phyloP scores from a whole-genome alignment of 2,329 filamentous ascomycete species.

The Uncinocarpus reesii region DNA sequence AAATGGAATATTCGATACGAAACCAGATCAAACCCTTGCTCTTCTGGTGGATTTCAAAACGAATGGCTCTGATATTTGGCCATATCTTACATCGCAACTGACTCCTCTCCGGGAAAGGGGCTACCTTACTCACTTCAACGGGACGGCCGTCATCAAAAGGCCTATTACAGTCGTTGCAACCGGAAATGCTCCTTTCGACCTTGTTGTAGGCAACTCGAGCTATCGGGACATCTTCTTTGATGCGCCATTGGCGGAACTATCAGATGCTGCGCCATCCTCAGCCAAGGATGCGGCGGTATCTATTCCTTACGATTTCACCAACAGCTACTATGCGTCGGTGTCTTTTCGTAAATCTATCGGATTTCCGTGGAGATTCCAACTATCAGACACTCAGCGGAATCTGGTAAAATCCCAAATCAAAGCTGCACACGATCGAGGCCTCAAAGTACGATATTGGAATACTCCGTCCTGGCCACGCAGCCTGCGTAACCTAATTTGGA shows the following conservation, averaged over 20 bases:
- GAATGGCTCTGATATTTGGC: conserved; percentile 31
- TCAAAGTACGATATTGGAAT: conserved; percentile 50
- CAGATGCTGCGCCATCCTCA: background rate
- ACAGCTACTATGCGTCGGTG: conserved; percentile 49
- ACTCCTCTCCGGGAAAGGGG: conserved; percentile 39
- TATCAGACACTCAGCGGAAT: conserved; percentile 38
- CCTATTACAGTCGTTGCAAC: conserved; percentile 46
- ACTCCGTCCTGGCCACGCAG: conserved; percentile 47
- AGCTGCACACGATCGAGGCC: conserved; percentile 42
- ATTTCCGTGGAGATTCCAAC: conserved; percentile 40
- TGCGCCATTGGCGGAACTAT: conserved; percentile 38
- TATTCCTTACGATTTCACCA: conserved; percentile 39
- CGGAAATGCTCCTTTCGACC: conserved; percentile 43
- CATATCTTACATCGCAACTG: conserved; percentile 35
- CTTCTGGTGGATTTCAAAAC: conserved; percentile 46
- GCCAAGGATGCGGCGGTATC: conserved; percentile 23
- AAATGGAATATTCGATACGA: conserved; percentile 44
- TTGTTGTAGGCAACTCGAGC: conserved; percentile 37
- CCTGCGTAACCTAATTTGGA: conserved; percentile 47
- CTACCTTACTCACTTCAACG: conserved; percentile 45
- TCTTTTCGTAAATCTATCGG: conserved; percentile 44
- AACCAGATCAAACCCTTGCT: conserved; percentile 41
- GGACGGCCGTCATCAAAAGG: conserved; percentile 31
- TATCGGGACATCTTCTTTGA: conserved; percentile 49
- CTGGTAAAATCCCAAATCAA: conserved; percentile 44